Evolutionary conservation across 176 grass and related monocot genomes (phyloP).

Genomic region (Puya raimondii): DNA sequence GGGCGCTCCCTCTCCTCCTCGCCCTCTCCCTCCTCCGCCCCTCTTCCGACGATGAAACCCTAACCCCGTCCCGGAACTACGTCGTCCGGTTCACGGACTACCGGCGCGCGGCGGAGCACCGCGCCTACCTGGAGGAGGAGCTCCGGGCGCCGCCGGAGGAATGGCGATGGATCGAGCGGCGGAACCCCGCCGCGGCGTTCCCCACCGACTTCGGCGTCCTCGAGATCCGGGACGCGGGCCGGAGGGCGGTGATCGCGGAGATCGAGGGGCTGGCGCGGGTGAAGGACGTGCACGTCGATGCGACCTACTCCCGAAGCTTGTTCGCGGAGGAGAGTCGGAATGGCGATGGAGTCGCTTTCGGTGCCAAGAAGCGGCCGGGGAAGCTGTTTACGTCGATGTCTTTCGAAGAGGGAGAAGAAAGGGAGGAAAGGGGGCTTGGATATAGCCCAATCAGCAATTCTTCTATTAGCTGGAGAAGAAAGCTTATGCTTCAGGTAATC

Average conservation of each 20-base stretch:
- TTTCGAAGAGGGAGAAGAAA: slow-evolving; percentile 42
- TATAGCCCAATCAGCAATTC: slow-evolving; percentile 24
- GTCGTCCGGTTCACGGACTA: slow-evolving; percentile 78
- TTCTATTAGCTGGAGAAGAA: slow-evolving; percentile 52
- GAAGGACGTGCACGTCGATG: slow-evolving; percentile 63
- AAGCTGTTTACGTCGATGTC: slow-evolving; percentile 89
- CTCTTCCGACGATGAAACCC: slow-evolving; percentile 11
- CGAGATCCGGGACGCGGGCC: slow-evolving; percentile 40
- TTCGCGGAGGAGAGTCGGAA: slow-evolving; percentile 20
- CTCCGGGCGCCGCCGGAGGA: slow-evolving; percentile 16
- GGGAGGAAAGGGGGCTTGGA: slow-evolving; percentile 4
- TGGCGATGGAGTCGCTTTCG: not conserved
- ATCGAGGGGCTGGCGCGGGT: slow-evolving; percentile 44
- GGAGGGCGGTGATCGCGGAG: slow-evolving; percentile 29
- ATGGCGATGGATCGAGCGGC: slow-evolving; percentile 84
- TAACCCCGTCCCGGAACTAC: slow-evolving; percentile 32
- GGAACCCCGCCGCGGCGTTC: slow-evolving; percentile 54
- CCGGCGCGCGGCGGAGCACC: slow-evolving; percentile 40
- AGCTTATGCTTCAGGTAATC: slow-evolving; percentile 37
- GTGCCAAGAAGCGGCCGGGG: slow-evolving; percentile 24
- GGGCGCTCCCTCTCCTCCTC: slow-evolving; percentile 27
- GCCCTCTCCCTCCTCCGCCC: slow-evolving; percentile 3
- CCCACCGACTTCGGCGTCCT: slow-evolving; percentile 86
- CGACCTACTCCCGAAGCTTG: slow-evolving; percentile 52
- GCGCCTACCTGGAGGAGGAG: slow-evolving; percentile 44